Base-by-base conservation (phyloP, 352 stramenopile genomes). In the Pythium insidiosum region DNA sequence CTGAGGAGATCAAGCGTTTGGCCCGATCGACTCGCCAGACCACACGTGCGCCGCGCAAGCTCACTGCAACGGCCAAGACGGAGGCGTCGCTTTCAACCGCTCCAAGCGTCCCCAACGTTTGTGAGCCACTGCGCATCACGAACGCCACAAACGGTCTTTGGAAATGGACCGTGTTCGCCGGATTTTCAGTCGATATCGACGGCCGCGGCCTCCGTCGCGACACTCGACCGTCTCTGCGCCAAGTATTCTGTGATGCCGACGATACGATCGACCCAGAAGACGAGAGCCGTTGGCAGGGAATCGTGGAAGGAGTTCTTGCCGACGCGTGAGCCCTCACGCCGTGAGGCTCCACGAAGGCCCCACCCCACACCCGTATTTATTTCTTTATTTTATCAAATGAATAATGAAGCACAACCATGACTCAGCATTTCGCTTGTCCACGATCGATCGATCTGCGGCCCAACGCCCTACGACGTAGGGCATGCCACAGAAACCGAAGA, bases 101-200 rank as follows among this genome's bases (percentile, higher is more conserved):
- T 20, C 23, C 31, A n/a, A 18, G 5, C 15, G 10, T 50, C 24
- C 33, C 43, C 19, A 54, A 61, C 18, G 36, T 43, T 12, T 29
- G 26, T 28, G n/a, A 47, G 5, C 56, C 56, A 20, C 47, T 62
- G 6, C 57, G 56, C 16, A 25, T 69, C 16, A 50, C 57, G 41
- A 69, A 65, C 47, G 43, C 18, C 29, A 66, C 60, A 5, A 65
- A 61, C 16, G 50, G 15, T 11, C 46, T 69, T 18, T 70, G 61
- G 61, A 52, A 58, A 35, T 66, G 57, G 52, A 63, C 61, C 5
- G 61, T 70, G 3, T 64, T 59, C 37, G 55, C 53, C 24, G 56
- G 56, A 33, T 63, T 61, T 39, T 43, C 34, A 10, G 50, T 53
- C 18, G 50, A 58, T 34, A 49, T 21, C 33, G 43, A 52, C 29